These are phyloP conservation scores for Lathyrus sativus DNA, from an alignment of 306 rosid genomes.

Conservation along the genomic window DNA sequence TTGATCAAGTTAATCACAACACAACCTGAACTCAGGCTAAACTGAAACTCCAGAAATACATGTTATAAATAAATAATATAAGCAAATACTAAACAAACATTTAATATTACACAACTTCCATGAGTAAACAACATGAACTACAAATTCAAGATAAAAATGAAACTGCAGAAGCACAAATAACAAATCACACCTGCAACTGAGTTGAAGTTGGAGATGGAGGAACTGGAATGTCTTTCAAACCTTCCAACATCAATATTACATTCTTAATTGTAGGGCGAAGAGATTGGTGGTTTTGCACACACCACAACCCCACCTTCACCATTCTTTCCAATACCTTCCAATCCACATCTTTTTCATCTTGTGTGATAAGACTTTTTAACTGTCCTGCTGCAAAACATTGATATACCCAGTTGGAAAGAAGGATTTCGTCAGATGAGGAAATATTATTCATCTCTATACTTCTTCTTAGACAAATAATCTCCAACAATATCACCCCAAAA, in stretches of 20 bases:
- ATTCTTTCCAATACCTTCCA: constrained; percentile 45
- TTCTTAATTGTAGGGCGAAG: constrained; percentile 46
- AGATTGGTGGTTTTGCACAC: constrained; percentile 41
- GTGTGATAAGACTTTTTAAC: constrained; percentile 24
- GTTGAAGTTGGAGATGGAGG: constrained; percentile 40
- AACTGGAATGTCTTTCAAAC: constrained; percentile 40
- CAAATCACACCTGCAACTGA: neutral
- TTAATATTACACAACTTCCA: neutral
- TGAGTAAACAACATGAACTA: neutral
- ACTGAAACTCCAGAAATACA: neutral
- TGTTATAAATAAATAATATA: neutral
- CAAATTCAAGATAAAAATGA: neutral
- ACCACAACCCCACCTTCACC: constrained; percentile 52
- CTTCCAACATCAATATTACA: constrained; percentile 47
- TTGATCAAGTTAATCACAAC: no score
- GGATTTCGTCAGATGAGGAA: constrained; percentile 29
- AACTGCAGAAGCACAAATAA: neutral
- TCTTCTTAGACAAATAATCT: constrained; percentile 39
- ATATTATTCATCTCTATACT: constrained; percentile 26
- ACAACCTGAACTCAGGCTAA: neutral
- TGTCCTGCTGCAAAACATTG: constrained; percentile 39
- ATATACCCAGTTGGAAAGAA: constrained; percentile 42
- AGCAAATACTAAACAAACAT: neutral
- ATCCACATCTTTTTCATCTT: constrained; percentile 30
- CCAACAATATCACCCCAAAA: constrained; percentile 40